Evolutionary conservation across 2,329 filamentous ascomycete species (phyloP).

Genomic region (Arthrocladium fulminans): DNA sequence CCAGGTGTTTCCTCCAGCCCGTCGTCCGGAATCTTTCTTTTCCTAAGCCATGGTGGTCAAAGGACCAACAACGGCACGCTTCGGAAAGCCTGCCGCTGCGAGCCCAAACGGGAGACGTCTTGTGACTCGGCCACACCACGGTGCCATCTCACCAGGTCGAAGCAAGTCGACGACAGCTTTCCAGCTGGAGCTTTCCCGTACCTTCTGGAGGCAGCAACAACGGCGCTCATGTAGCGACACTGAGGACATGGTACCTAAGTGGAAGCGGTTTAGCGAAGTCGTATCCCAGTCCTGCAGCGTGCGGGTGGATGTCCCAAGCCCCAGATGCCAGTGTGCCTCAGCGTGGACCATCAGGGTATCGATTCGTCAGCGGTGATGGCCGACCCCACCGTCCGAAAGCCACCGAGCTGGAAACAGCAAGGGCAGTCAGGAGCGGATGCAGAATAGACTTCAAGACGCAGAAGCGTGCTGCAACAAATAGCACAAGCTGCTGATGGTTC

Average conservation of each 20-base stretch:
- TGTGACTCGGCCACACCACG: too few species aligned
- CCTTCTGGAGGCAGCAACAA: not conserved
- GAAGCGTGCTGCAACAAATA: not conserved
- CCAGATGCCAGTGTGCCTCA: not conserved
- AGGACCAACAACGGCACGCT: too few species aligned
- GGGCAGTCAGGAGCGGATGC: not conserved
- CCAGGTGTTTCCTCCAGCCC: not conserved
- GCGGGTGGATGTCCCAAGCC: not conserved
- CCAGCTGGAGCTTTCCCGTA: too few species aligned
- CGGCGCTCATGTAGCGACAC: not conserved
- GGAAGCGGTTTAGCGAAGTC: not conserved
- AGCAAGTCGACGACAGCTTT: not conserved
- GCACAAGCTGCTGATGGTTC: not conserved
- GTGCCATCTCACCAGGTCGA: not conserved
- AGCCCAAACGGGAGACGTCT: too few species aligned
- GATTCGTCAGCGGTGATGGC: not conserved
- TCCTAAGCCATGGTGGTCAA: not conserved
- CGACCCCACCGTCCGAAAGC: not conserved
- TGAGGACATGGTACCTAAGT: not conserved
- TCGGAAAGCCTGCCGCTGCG: too few species aligned
- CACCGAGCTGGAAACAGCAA: not conserved
- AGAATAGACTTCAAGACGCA: not conserved
- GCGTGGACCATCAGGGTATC: not conserved
- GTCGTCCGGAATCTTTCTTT: not conserved
- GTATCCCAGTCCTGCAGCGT: not conserved